A percentile compares a stretch with the other conserved stretches of the same genome.
phyloP scores from a whole-genome alignment of 139 green algal genomes.

The Bryopsis sp. region DNA sequence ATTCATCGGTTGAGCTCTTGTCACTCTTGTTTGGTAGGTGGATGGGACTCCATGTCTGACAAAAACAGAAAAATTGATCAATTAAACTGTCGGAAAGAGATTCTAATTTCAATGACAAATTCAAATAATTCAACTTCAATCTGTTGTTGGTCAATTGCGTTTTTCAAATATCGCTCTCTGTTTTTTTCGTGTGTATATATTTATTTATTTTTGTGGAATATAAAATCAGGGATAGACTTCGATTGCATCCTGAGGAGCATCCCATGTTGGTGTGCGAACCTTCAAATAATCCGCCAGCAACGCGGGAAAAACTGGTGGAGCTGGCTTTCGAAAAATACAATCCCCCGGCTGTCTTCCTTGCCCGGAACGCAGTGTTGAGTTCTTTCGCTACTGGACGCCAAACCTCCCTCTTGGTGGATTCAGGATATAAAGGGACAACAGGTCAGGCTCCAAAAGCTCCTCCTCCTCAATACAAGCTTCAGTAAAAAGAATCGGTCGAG shows the following conservation, averaged over 20 bases:
- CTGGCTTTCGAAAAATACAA: slow-evolving; percentile 81
- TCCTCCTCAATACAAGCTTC: too few relatives aligned
- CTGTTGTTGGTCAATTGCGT: too few relatives aligned
- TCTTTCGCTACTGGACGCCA: slow-evolving; percentile 79
- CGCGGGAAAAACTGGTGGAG: slow-evolving; percentile 67
- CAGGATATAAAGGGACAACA: slow-evolving; percentile 53
- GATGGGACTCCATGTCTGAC: too few relatives aligned
- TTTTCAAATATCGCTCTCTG: too few relatives aligned
- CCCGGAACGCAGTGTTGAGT: slow-evolving; percentile 75
- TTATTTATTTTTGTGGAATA: not conserved
- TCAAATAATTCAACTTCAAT: too few relatives aligned
- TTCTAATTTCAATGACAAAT: too few relatives aligned
- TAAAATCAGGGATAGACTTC: slow-evolving; percentile 59
- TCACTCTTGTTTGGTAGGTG: too few relatives aligned
- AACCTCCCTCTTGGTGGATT: slow-evolving; percentile 84
- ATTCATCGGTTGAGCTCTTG: too few relatives aligned
- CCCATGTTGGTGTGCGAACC: slow-evolving; percentile 86
- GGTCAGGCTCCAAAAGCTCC: too few relatives aligned
- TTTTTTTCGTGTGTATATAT: too few relatives aligned
- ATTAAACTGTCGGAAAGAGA: too few relatives aligned
- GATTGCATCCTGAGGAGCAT: slow-evolving; percentile 67
- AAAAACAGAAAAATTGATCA: too few relatives aligned
- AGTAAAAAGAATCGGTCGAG: not conserved
- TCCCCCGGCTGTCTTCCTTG: slow-evolving; percentile 78
- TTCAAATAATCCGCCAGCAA: slow-evolving; percentile 35